Conservation (phyloP, 1,139 yeast species). For the Candida sojae region DNA sequence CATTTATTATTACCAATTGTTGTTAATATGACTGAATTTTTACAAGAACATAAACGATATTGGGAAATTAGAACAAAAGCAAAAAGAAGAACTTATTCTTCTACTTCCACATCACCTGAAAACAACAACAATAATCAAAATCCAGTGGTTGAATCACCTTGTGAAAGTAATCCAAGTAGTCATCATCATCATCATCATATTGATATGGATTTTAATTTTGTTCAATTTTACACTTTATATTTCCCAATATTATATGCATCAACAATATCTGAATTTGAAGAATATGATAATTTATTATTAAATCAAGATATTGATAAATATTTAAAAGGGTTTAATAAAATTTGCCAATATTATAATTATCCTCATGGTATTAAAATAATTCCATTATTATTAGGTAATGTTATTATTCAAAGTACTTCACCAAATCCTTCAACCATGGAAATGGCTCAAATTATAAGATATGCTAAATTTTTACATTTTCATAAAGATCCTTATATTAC, state of each 20-base stretch:
- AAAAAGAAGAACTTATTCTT: conserved; percentile 10
- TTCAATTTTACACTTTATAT: conserved; percentile 49
- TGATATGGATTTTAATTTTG: conserved; percentile 28
- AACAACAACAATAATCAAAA: not conserved
- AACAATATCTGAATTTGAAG: conserved; percentile 57
- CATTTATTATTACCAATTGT: conserved; percentile 56
- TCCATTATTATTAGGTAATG: conserved; percentile 50
- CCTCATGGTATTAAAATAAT: conserved; percentile 54
- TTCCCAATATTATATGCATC: conserved; percentile 57
- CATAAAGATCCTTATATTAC: conserved; percentile 60
- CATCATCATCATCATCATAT: not conserved
- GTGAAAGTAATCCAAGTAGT: not conserved
- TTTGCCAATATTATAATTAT: conserved; percentile 51
- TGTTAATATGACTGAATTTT: conserved; percentile 43
- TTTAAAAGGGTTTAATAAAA: conserved; percentile 47
- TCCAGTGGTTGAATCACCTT: conserved; percentile 1
- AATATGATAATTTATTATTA: conserved; percentile 46
- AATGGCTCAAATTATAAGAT: conserved; percentile 50
- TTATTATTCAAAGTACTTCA: conserved; percentile 54
- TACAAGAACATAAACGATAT: conserved; percentile 48
- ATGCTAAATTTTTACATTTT: conserved; percentile 56
- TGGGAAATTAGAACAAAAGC: conserved; percentile 39
- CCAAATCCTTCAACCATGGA: conserved; percentile 58
- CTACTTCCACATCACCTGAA: not conserved
- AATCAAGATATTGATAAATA: conserved; percentile 53